Evolutionary conservation across 1,284 basidiomycete species (phyloP).

Genomic region (Austropuccinia psidii): DNA sequence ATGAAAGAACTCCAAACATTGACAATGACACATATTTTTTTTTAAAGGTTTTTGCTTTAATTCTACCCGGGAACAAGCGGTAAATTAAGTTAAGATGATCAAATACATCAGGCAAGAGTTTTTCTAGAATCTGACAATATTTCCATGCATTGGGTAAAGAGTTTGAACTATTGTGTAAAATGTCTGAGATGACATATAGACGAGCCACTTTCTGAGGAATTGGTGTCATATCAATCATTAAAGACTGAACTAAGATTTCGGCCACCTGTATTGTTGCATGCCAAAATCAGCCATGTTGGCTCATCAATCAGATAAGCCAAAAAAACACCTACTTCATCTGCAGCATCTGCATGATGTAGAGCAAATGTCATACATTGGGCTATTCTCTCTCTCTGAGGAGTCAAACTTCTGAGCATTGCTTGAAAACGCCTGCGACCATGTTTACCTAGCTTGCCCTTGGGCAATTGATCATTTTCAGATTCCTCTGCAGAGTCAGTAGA

Average conservation of each 20-base stretch:
- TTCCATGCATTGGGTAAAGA: constrained; percentile 62
- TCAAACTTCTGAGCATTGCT: constrained; percentile 76
- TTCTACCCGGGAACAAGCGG: constrained; percentile 78
- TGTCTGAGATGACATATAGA: constrained; percentile 90
- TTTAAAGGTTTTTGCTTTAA: constrained; percentile 88
- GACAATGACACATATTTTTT: constrained; percentile 71
- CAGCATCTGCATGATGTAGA: constrained; percentile 85
- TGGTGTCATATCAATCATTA: constrained; percentile 76
- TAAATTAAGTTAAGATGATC: constrained; percentile 89
- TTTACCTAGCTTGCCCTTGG: constrained; percentile 66
- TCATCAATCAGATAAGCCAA: background rate
- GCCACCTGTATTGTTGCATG: constrained; percentile 60
- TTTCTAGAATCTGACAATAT: constrained; percentile 82
- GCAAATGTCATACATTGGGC: constrained; percentile 93
- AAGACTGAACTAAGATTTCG: constrained; percentile 73
- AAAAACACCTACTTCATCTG: constrained; percentile 61
- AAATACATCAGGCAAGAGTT: constrained; percentile 75
- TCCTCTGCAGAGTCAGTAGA: constrained; percentile 93
- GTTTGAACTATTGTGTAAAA: constrained; percentile 76
- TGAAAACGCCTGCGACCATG: constrained; percentile 74
- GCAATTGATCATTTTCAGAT: constrained; percentile 67
- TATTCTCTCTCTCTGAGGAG: constrained; percentile 77
- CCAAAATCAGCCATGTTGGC: too few species aligned
- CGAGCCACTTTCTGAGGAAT: constrained; percentile 93
- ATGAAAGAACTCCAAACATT: constrained; percentile 89